A percentile compares a stretch with the other conserved stretches of the same genome.
These are phyloP conservation scores for Cryptosporidium baileyi DNA, from an alignment of 169 alveolate genomes.

Conservation along the genomic window DNA sequence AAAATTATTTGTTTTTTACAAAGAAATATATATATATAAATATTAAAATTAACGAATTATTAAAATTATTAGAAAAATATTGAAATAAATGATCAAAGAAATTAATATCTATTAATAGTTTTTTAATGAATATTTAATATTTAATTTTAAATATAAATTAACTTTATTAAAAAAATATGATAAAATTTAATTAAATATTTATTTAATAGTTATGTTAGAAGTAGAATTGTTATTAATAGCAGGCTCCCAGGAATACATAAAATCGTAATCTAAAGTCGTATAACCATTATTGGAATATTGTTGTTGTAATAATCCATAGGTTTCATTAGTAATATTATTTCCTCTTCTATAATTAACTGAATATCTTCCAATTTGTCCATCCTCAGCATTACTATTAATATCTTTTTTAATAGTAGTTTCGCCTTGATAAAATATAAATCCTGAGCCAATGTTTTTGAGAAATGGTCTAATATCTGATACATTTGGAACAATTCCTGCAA, in stretches of 20 bases:
- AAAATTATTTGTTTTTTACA: too few relatives aligned
- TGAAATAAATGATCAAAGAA: too few relatives aligned
- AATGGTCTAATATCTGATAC: conserved; percentile 12
- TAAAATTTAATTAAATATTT: too few relatives aligned
- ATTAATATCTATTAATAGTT: too few relatives aligned
- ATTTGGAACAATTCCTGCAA: conserved; percentile 30
- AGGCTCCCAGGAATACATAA: conserved; percentile 69
- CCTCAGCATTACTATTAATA: conserved; percentile 7
- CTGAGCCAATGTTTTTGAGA: not conserved
- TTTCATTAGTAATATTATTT: not conserved
- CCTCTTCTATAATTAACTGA: conserved; percentile 9
- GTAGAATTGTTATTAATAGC: not conserved
- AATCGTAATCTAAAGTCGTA: conserved; percentile 9
- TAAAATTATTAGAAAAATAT: too few relatives aligned
- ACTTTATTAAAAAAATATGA: too few relatives aligned
- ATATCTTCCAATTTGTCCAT: conserved; percentile 55
- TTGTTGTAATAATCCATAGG: conserved; percentile 18
- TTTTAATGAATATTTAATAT: too few relatives aligned
- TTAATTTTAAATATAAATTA: too few relatives aligned
- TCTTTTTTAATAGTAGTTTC: conserved; percentile 8
- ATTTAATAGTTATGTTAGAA: not conserved
- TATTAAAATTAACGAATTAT: too few relatives aligned
- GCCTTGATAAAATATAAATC: conserved; percentile 50
- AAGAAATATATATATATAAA: too few relatives aligned
- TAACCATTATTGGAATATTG: not conserved